Evolutionary conservation across 208 protist species (phyloP), one percentile per base, ranked within the genome.

Genomic region (Wallacemonas sp.): DNA sequence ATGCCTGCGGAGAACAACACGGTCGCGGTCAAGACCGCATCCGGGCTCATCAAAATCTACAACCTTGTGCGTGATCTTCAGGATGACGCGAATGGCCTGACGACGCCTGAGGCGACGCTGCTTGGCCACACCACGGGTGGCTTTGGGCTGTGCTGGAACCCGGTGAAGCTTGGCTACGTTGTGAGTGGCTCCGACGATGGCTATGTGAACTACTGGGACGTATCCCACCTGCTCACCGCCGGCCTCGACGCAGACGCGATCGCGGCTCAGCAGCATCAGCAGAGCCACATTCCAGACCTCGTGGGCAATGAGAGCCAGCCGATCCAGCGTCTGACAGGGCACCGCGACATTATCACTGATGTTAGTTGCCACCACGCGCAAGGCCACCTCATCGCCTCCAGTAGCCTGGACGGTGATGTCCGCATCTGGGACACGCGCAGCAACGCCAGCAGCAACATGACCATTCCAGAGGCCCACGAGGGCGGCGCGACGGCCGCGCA

Each of bases 341-440:
- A 92, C 63, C 63, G 54, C 30, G 77, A 80, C 19, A 77, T 89
- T 14, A 93, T 98, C 0, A 94, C 98, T 61, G 97, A 99, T 68
- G 97, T 98, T 17, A 77, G 68, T 21, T 99, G 94, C 93, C 95
- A 99, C 72, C 45, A 55, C 15, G 70, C 84, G 27, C 86, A 98
- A 38, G 75, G 79, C 0, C 63, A 78, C 34, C 66, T 98, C 34
- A 96, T 99, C 61, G 95, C 84, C 27, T 97, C 95, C 0, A 94
- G 96, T 21, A 91, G 91, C 64, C 96, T 98, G 78, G 98, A 99
- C 77, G 82, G 83, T n/a, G 77, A 92, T 39, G 72, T 98, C 2
- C 68, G 74, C 38, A 77, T 93, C 31, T 98, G 94, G 94, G 94
- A 97, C 70, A 96, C 73, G 19, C 84, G 90, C 53, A 72, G 60